Evolutionary conservation across 345 rosid genomes (phyloP), one percentile per base, ranked within the genome.

Genomic region (Fremontodendron californicum): DNA sequence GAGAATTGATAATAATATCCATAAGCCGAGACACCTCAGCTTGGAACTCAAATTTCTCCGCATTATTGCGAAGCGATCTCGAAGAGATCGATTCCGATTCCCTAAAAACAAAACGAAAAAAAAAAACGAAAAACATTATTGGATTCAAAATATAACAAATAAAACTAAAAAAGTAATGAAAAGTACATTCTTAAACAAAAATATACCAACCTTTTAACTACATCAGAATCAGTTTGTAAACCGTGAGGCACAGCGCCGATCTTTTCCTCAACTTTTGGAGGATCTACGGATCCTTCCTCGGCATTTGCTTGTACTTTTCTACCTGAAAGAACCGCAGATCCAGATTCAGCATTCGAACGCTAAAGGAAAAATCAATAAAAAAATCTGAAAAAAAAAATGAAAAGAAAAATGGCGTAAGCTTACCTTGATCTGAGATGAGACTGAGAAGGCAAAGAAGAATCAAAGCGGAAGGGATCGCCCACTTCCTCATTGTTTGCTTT

Each of bases 11-110:
- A 61, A 96, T 82, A 78, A 96, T 96, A 68, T 96, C 99, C 99
- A 96, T 93, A 52, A 92, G 98, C 89, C 99, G 87, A 75, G 99
- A 96, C 57, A 93, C 99, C 91, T 96, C 99, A 58, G 99, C 99
- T 77, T 96, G 99, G 88, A 96, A 96, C 88, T 93, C 91, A 82
- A 92, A 96, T 85, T 92, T 96, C 92, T 93, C 94, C 82, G 94
- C 98, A 82, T 73, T 88, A 75, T 75, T 81, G 15, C 99, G 98
- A 74, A 96, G 93, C 2, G 96, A 80, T 80, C 88, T 93, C 87
- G 84, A 89, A 39, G 99, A 95, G 78, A 96, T 96, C 65, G 99
- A 96, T 81, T 93, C 99, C 49, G 95, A 77, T 80, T 96, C 99
- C 86, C 99, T 96, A 18, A 67, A 75, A 78, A 25, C 31, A 83